Percentiles rank a stretch among this genome's conserved stretches.
These are phyloP conservation scores for Curvularia lunata DNA, from an alignment of 2,329 filamentous ascomycete genomes.

Conservation along the genomic window DNA sequence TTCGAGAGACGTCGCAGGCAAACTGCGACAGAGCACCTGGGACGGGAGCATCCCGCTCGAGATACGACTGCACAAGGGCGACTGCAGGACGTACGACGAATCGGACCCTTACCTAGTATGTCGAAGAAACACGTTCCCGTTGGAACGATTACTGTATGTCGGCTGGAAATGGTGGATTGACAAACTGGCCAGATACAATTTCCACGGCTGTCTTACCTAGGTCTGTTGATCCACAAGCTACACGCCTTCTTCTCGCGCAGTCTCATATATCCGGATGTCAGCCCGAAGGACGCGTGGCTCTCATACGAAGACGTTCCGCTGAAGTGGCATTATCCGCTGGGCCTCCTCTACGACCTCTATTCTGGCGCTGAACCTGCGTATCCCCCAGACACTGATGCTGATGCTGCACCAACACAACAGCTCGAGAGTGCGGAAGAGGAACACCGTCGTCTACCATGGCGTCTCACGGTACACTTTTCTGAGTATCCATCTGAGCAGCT, in stretches of 20 bases:
- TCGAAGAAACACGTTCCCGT: conserved; percentile 9
- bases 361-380: conserved; percentile 61
- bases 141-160: not conserved
- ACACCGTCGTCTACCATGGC: conserved; percentile 61
- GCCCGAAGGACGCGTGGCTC: conserved; percentile 65
- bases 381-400: conserved; percentile 20
- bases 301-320: conserved; percentile 71
- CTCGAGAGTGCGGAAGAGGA: conserved; percentile 29
- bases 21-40: conserved; percentile 62
- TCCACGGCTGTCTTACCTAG: conserved; percentile 72
- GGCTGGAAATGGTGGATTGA: conserved; percentile 8
- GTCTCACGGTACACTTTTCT: conserved; percentile 66
- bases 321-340: conserved; percentile 75
- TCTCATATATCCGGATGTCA: conserved; percentile 64
- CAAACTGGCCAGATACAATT: conserved; percentile 59
- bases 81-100: conserved; percentile 66
- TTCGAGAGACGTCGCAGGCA: conserved; percentile 45
- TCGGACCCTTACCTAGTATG: conserved; percentile 66
- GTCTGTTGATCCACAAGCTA: conserved; percentile 67
- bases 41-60: conserved; percentile 65
- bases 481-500: conserved; percentile 65
- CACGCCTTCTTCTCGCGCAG: conserved; percentile 66
- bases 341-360: conserved; percentile 73
- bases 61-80: conserved; percentile 63
- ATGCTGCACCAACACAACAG: conserved; percentile 18